phyloP scores from a whole-genome alignment of 2,329 filamentous ascomycete genomes.

The Botryotinia convoluta region DNA sequence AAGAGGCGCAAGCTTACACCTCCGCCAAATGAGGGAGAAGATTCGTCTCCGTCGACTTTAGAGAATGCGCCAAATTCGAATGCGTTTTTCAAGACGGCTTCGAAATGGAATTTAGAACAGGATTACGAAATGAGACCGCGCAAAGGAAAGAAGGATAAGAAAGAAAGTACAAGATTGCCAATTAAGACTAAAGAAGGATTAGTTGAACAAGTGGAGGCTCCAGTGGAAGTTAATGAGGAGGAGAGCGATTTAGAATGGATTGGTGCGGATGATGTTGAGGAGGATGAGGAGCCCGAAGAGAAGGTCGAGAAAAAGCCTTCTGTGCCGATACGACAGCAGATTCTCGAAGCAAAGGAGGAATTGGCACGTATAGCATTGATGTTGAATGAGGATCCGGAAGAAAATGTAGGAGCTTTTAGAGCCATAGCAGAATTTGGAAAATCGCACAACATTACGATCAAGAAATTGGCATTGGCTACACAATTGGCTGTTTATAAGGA shows the following conservation, averaged over 20 bases:
- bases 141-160: slow-evolving; percentile 69
- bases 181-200: slow-evolving; percentile 81
- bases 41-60: slow-evolving; percentile 37
- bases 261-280: slow-evolving; percentile 48
- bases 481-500: slow-evolving; percentile 93
- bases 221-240: slow-evolving; percentile 54
- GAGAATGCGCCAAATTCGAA: slow-evolving; percentile 33
- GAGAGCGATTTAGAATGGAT: slow-evolving; percentile 64
- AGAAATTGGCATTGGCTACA: slow-evolving; percentile 81
- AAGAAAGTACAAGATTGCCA: slow-evolving; percentile 71
- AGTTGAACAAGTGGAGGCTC: slow-evolving; percentile 58
- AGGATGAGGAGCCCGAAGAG: slow-evolving; percentile 52
- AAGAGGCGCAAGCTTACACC: slow-evolving; percentile 61
- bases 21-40: slow-evolving; percentile 48
- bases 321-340: slow-evolving; percentile 73
- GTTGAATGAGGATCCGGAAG: slow-evolving; percentile 91
- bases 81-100: slow-evolving; percentile 67
- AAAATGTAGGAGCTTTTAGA: slow-evolving; percentile 78
- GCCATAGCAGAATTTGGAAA: slow-evolving; percentile 71
- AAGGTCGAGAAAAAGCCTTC: slow-evolving; percentile 54
- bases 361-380: slow-evolving; percentile 76
- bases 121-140: slow-evolving; percentile 80
- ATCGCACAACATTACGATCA: slow-evolving; percentile 68
- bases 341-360: slow-evolving; percentile 86
- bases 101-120: slow-evolving; percentile 88